phyloP scores from a whole-genome alignment of 2,329 filamentous ascomycete genomes.

The Furcasterigmium sp. region DNA sequence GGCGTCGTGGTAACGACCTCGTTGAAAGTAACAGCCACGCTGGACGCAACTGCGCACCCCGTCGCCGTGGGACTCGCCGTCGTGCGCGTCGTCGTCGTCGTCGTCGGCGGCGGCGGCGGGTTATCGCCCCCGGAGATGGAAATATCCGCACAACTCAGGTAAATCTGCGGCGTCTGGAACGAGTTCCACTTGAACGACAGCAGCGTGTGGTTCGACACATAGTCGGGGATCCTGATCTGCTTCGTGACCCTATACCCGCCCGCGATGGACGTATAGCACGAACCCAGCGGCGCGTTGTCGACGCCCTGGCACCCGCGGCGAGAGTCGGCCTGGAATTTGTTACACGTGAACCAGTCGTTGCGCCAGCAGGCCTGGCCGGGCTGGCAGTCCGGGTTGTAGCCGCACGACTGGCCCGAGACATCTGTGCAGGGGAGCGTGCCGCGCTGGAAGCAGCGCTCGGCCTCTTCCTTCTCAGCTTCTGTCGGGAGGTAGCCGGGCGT shows the following conservation, averaged over 20 bases:
- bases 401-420: slow-evolving; percentile 42
- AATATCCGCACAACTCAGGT: slow-evolving; percentile 48
- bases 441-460: slow-evolving; percentile 45
- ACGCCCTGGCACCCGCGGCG: slow-evolving; percentile 39
- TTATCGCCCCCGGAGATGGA: slow-evolving; percentile 27
- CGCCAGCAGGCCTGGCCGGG: slow-evolving; percentile 36
- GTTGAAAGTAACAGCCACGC: slow-evolving; percentile 36
- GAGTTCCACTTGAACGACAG: slow-evolving; percentile 50
- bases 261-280: slow-evolving; percentile 45
- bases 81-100: slow-evolving; percentile 11
- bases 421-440: slow-evolving; percentile 44
- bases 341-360: slow-evolving; percentile 52
- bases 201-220: slow-evolving; percentile 42
- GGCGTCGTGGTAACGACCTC: slow-evolving; percentile 35
- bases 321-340: slow-evolving; percentile 30
- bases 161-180: slow-evolving; percentile 48
- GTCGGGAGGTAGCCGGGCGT: slow-evolving; percentile 41
- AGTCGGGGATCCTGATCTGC: slow-evolving; percentile 44
- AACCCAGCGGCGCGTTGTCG: slow-evolving; percentile 34
- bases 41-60: slow-evolving; percentile 24
- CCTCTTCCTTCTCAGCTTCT: slow-evolving; percentile 44
- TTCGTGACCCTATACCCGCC: slow-evolving; percentile 49
- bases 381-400: slow-evolving; percentile 41
- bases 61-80: slow-evolving; percentile 7
- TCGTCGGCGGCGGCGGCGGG: slow-evolving; percentile 9